phyloP scores from a whole-genome alignment of 768 basidiomycete genomes.

The Bullera alba region DNA sequence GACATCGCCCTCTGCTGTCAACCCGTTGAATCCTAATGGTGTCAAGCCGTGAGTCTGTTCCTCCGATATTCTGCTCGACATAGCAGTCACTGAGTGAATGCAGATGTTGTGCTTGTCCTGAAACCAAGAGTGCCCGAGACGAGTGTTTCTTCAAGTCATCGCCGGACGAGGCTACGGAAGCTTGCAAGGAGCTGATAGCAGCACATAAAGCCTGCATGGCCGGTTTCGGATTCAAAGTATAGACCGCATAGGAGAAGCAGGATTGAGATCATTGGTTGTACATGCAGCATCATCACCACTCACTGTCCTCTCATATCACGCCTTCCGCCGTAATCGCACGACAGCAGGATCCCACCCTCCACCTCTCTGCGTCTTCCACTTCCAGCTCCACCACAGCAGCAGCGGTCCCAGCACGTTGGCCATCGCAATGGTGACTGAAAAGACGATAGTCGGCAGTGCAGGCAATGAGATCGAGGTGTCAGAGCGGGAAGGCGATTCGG shows the following conservation, averaged over 20 bases:
- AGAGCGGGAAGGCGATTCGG: neutral
- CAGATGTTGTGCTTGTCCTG: slow-evolving; percentile 93
- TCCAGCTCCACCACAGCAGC: slow-evolving; percentile 35
- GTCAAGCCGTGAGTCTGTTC: slow-evolving; percentile 74
- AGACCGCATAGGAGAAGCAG: slow-evolving; percentile 2
- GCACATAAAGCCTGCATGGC: slow-evolving; percentile 88
- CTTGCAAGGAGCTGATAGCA: slow-evolving; percentile 72
- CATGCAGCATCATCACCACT: neutral
- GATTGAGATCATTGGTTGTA: neutral
- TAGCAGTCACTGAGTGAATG: neutral
- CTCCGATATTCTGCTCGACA: neutral
- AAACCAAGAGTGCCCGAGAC: slow-evolving; percentile 86
- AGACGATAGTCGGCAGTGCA: slow-evolving; percentile 12
- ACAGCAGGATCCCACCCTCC: slow-evolving; percentile 39
- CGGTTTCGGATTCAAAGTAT: slow-evolving; percentile 73
- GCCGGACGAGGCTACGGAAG: slow-evolving; percentile 61
- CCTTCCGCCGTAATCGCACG: slow-evolving; percentile 14
- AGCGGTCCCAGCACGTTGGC: slow-evolving; percentile 27
- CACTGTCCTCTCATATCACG: neutral
- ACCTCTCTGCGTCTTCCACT: slow-evolving; percentile 35
- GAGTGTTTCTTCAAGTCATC: slow-evolving; percentile 74
- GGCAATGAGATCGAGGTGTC: neutral
- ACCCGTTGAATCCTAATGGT: slow-evolving; percentile 88
- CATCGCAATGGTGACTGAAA: slow-evolving; percentile 9
- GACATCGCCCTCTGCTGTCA: slow-evolving; percentile 41